A percentile compares a stretch with the other conserved stretches of the same genome.
These are phyloP conservation scores for Chlorociboria aeruginascens DNA, from an alignment of 495 filamentous ascomycete genomes.

Conservation along the genomic window DNA sequence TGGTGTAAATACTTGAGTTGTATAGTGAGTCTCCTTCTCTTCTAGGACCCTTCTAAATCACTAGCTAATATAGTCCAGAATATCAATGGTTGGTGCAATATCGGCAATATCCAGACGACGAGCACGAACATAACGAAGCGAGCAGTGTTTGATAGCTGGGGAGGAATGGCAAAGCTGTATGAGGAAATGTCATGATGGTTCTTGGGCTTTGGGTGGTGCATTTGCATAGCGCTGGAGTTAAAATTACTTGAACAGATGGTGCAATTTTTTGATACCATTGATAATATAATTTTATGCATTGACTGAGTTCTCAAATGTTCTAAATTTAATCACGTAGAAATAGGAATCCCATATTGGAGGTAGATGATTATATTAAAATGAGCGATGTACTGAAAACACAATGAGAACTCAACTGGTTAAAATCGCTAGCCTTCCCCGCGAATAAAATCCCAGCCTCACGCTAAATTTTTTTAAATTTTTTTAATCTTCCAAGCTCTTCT, in stretches of 20 bases:
- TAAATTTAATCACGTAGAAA: too few species aligned
- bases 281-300: too few species aligned
- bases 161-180: slow-evolving; percentile 7
- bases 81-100: slow-evolving; percentile 68
- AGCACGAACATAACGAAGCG: slow-evolving; percentile 19
- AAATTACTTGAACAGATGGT: not conserved
- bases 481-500: too few species aligned
- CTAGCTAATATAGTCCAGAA: slow-evolving; percentile 37
- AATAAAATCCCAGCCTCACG: too few species aligned
- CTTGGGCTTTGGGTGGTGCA: not conserved
- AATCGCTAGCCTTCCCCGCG: too few species aligned
- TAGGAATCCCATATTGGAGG: too few species aligned
- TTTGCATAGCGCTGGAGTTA: slow-evolving; percentile 17
- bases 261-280: too few species aligned
- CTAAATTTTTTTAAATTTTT: too few species aligned
- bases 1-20: slow-evolving; percentile 96
- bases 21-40: slow-evolving; percentile 49
- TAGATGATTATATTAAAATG: too few species aligned
- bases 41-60: not conserved
- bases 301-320: too few species aligned
- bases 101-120: slow-evolving; percentile 36
- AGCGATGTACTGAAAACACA: too few species aligned
- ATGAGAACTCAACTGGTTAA: too few species aligned
- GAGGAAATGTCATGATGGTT: not conserved
- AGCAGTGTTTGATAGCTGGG: slow-evolving; percentile 17